These are phyloP conservation scores for Suaeda aralocaspica DNA, from an alignment of 148 eudicot genomes.

Conservation along the genomic window DNA sequence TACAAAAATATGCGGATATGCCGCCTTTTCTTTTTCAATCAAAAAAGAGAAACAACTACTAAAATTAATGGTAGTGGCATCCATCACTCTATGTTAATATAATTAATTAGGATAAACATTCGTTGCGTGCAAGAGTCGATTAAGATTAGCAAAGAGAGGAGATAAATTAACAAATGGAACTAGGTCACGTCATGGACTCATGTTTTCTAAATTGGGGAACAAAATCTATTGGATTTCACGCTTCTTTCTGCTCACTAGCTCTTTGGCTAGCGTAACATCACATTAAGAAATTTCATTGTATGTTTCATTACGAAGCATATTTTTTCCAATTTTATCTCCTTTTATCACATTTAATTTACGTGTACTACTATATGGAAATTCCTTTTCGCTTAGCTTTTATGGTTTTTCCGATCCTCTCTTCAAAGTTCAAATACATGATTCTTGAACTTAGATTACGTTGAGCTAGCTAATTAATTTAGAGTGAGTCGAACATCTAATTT, in stretches of 20 bases:
- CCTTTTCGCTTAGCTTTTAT: too few relatives aligned
- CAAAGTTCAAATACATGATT: too few relatives aligned
- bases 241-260: not conserved
- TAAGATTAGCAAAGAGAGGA: not conserved
- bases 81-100: not conserved
- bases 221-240: conserved; percentile 14
- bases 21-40: not conserved
- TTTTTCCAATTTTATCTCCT: not conserved
- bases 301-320: not conserved
- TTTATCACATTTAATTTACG: not conserved
- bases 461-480: too few relatives aligned
- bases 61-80: not conserved
- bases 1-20: not conserved
- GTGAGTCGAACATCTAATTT: too few relatives aligned
- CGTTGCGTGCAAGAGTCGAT: conserved; percentile 1
- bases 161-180: conserved; percentile 1
- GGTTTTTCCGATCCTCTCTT: too few relatives aligned
- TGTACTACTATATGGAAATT: not conserved
- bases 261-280: not conserved
- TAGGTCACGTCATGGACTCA: conserved; percentile 1
- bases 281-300: not conserved
- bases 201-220: conserved; percentile 5
- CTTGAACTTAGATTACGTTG: not conserved
- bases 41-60: not conserved
- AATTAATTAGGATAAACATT: conserved; percentile 6